Evolutionary conservation across 257 asterid species (phyloP).

Genomic region (Petunia axillaris): DNA sequence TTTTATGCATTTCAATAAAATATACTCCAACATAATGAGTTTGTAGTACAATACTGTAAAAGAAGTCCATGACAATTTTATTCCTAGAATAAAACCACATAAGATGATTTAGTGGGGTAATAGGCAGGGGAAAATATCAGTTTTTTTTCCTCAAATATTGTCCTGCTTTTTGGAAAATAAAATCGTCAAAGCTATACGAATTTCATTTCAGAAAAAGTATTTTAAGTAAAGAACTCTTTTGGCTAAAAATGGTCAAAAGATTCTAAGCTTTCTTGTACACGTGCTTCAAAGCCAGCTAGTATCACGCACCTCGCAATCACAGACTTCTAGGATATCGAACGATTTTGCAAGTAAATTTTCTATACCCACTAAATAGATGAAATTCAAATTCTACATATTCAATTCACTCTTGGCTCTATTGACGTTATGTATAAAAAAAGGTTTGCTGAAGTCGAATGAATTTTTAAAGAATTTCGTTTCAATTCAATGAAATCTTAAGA

Average conservation of each 20-base stretch:
- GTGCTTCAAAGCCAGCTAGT: too few relatives aligned
- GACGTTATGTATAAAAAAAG: background rate
- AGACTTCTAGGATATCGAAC: background rate
- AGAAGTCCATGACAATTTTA: background rate
- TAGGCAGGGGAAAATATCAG: too few relatives aligned
- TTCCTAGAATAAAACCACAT: background rate
- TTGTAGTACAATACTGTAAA: background rate
- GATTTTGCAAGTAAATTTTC: background rate
- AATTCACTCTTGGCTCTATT: background rate
- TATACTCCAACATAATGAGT: background rate
- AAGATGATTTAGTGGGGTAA: background rate
- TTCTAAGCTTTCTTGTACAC: too few relatives aligned
- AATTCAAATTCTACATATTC: background rate
- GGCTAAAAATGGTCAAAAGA: too few relatives aligned
- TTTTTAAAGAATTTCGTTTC: conserved; percentile 24
- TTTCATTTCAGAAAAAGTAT: too few relatives aligned
- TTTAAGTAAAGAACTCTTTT: too few relatives aligned
- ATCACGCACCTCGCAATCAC: too few relatives aligned
- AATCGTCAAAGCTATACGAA: too few relatives aligned
- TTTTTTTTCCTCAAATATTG: too few relatives aligned
- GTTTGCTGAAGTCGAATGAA: background rate
- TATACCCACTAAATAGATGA: background rate
- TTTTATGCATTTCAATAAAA: too few relatives aligned
- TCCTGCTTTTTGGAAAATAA: too few relatives aligned
- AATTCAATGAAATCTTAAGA: conserved; percentile 23